Percentiles rank a stretch among this genome's conserved stretches.
These are phyloP conservation scores for Paradendryphiella salina DNA, from an alignment of 2,329 filamentous ascomycete genomes.

Conservation along the genomic window DNA sequence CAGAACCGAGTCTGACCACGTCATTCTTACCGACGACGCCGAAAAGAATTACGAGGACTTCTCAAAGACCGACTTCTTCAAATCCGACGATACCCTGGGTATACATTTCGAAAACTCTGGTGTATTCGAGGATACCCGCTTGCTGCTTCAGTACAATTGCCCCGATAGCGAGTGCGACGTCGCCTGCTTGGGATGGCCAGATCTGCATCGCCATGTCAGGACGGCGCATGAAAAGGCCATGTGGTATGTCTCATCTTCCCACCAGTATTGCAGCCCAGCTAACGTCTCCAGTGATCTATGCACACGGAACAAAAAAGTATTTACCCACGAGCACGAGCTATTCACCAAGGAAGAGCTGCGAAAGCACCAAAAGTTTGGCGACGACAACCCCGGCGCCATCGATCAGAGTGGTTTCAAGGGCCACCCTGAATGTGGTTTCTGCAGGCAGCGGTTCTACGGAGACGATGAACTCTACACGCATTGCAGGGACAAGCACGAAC, in stretches of 20 bases:
- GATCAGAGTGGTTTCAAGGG: constrained; percentile 97
- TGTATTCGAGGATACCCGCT: constrained; percentile 86
- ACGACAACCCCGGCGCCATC: constrained; percentile 83
- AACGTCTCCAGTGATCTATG: constrained; percentile 69
- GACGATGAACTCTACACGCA: constrained; percentile 94
- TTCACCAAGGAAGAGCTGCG: constrained; percentile 80
- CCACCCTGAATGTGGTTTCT: constrained; percentile 93
- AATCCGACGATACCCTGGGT: constrained; percentile 80
- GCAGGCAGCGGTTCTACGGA: constrained; percentile 88
- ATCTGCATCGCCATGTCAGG: constrained; percentile 80
- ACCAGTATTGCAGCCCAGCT: constrained; percentile 8
- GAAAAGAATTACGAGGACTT: constrained; percentile 88
- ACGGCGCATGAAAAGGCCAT: constrained; percentile 81
- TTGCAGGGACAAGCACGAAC: constrained; percentile 90
- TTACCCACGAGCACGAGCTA: constrained; percentile 95
- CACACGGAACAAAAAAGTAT: constrained; percentile 94
- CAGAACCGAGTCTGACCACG: constrained; percentile 74
- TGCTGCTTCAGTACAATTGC: constrained; percentile 92
- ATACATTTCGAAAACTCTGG: constrained; percentile 88
- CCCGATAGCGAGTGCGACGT: constrained; percentile 83
- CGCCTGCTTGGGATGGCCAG: constrained; percentile 79
- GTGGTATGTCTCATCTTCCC: constrained; percentile 57
- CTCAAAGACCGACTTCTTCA: constrained; percentile 69
- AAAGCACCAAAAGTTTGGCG: constrained; percentile 86
- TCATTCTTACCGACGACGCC: constrained; percentile 88